Percentiles rank a stretch among this genome's conserved stretches.
Evolutionary conservation across 1,139 yeast species (phyloP).

Genomic region (Suhomyces chickasaworum): DNA sequence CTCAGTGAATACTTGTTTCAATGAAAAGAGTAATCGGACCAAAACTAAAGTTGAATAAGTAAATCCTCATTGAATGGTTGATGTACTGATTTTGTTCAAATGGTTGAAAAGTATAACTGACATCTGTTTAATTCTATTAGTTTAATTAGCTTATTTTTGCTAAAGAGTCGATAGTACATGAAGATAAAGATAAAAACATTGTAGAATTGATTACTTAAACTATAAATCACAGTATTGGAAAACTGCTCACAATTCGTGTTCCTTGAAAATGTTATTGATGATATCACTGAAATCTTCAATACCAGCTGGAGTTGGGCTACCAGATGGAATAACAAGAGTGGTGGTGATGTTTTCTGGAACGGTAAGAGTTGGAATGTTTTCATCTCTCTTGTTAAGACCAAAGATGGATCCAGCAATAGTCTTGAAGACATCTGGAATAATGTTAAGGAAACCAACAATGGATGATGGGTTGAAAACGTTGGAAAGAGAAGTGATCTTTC

Average conservation of each 20-base stretch:
- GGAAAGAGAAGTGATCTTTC: conserved; percentile 1
- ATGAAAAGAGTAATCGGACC: too few species aligned
- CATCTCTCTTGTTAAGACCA: background rate
- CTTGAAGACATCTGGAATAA: conserved; percentile 1
- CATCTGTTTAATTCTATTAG: too few species aligned
- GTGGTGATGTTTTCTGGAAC: background rate
- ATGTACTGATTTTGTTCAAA: too few species aligned
- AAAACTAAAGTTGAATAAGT: too few species aligned
- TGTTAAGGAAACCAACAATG: conserved; percentile 1
- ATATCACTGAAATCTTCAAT: background rate
- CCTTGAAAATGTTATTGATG: background rate
- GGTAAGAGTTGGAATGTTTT: too few species aligned
- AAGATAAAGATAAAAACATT: too few species aligned
- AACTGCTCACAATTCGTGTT: background rate
- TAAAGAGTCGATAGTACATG: too few species aligned
- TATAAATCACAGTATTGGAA: background rate
- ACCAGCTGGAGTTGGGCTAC: background rate
- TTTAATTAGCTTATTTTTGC: too few species aligned
- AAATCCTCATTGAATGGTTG: too few species aligned
- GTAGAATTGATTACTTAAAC: background rate
- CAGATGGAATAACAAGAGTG: background rate
- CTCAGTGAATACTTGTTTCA: too few species aligned
- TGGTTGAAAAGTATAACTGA: too few species aligned
- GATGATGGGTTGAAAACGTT: background rate
- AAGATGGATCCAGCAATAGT: background rate